Percentiles rank a stretch among this genome's conserved stretches.
Evolutionary conservation across 257 asterid genomes (phyloP).

Genomic region (Scutellaria barbata): DNA sequence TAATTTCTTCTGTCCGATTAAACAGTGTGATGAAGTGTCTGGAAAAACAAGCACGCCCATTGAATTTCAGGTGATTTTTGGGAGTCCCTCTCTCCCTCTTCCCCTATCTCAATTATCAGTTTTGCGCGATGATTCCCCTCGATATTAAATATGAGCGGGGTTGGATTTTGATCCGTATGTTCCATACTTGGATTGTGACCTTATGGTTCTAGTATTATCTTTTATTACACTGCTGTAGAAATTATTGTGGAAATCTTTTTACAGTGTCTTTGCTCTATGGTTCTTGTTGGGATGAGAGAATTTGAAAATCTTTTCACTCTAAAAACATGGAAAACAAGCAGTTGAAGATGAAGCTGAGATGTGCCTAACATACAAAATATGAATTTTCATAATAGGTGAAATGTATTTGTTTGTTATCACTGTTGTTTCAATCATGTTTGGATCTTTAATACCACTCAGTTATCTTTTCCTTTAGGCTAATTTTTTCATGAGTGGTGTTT

Average conservation of each 20-base stretch:
- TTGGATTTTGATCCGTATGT: neutral
- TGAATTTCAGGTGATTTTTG: conserved; percentile 64
- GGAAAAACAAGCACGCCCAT: conserved; percentile 65
- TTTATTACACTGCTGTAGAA: neutral
- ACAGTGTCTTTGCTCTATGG: neutral
- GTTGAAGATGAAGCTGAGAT: neutral
- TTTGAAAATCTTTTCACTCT: neutral
- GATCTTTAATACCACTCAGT: neutral
- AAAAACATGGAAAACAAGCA: neutral
- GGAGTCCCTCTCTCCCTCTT: conserved; percentile 1
- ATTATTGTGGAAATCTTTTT: neutral
- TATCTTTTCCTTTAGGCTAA: neutral
- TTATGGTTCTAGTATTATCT: neutral
- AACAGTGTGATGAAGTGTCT: conserved; percentile 73
- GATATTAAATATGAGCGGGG: neutral
- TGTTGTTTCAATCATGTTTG: neutral
- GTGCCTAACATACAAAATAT: neutral
- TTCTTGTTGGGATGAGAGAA: conserved; percentile 6
- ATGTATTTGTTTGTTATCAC: neutral
- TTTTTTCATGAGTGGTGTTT: neutral
- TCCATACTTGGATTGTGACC: neutral
- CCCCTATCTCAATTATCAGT: neutral
- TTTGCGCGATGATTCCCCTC: neutral
- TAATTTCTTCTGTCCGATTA: conserved; percentile 23
- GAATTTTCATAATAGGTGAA: neutral